Conservation (phyloP, 2,329 filamentous ascomycete genomes). For the Parafenestella ontariensis region DNA sequence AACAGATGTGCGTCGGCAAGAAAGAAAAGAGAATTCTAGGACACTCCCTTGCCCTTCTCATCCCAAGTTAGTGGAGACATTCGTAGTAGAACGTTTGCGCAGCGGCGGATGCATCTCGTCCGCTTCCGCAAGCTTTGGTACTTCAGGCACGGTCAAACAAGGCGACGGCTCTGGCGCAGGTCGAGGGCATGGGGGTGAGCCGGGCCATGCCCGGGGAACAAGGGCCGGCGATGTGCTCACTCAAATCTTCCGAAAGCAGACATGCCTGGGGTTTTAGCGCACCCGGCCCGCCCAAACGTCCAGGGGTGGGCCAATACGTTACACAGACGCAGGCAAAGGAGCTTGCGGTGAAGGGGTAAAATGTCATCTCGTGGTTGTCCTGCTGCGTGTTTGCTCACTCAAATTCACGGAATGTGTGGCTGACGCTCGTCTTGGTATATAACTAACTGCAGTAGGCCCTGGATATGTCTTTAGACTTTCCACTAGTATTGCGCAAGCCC, state of each 20-base stretch:
- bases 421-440: constrained; percentile 23
- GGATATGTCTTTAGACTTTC: constrained; percentile 28
- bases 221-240: constrained; percentile 13
- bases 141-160: constrained; percentile 25
- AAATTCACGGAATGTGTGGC: constrained; percentile 26
- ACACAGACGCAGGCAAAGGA: constrained; percentile 31
- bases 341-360: constrained; percentile 41
- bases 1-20: constrained; percentile 3
- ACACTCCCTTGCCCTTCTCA: constrained; percentile 11
- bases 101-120: constrained; percentile 27
- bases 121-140: constrained; percentile 28
- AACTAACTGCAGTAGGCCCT: constrained; percentile 25
- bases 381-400: constrained; percentile 35
- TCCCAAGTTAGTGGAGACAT: constrained; percentile 24
- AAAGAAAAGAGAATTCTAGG: constrained; percentile 7
- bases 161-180: constrained; percentile 33
- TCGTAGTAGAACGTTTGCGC: constrained; percentile 29
- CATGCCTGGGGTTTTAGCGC: constrained; percentile 18
- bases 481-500: constrained; percentile 26
- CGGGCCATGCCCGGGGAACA: constrained; percentile 32
- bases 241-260: constrained; percentile 23
- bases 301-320: constrained; percentile 34
- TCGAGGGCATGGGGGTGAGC: constrained; percentile 20
- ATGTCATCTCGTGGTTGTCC: constrained; percentile 34
- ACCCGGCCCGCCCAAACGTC: constrained; percentile 37